These are phyloP conservation scores for Rhodotorula sp. DNA, from an alignment of 1,284 basidiomycete genomes.

Conservation along the genomic window DNA sequence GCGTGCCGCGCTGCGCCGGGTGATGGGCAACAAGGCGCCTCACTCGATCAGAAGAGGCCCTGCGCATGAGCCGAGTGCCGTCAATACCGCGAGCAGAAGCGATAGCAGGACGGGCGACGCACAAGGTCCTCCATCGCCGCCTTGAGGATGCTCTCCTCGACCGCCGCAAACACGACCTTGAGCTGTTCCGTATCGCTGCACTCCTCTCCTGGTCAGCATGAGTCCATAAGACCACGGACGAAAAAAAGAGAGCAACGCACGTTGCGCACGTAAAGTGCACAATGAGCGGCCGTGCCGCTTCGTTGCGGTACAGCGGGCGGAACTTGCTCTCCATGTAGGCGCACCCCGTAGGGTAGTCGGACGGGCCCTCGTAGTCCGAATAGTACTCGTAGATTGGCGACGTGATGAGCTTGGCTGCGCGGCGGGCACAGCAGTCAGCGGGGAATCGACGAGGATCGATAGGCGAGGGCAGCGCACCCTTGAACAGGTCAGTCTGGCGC, in stretches of 20 bases:
- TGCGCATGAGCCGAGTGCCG: neutral
- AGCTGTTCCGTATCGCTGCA: constrained; percentile 42
- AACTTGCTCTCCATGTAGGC: constrained; percentile 44
- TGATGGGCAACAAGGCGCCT: no score
- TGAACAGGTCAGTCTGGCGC: constrained; percentile 8
- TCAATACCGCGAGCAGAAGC: neutral
- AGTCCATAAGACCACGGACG: no score
- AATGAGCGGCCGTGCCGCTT: constrained; percentile 30
- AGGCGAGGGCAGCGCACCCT: neutral
- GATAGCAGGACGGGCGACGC: neutral
- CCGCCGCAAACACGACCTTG: constrained; percentile 39
- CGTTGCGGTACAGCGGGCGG: constrained; percentile 41
- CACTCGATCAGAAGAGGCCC: neutral
- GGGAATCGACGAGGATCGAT: neutral
- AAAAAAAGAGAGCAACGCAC: neutral
- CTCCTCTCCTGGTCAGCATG: accelerated
- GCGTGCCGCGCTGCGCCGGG: no score
- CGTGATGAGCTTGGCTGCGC: constrained; percentile 39
- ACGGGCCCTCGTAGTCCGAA: constrained; percentile 42
- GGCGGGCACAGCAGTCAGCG: no score
- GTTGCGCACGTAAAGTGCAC: constrained; percentile 39
- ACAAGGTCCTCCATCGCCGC: constrained; percentile 40
- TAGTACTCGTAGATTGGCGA: constrained; percentile 45
- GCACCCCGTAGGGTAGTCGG: constrained; percentile 41
- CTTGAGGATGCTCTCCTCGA: constrained; percentile 43